Evolutionary conservation across 768 basidiomycete genomes (phyloP), one percentile per base, ranked within the genome.

Genomic region (Panellus pusillus): DNA sequence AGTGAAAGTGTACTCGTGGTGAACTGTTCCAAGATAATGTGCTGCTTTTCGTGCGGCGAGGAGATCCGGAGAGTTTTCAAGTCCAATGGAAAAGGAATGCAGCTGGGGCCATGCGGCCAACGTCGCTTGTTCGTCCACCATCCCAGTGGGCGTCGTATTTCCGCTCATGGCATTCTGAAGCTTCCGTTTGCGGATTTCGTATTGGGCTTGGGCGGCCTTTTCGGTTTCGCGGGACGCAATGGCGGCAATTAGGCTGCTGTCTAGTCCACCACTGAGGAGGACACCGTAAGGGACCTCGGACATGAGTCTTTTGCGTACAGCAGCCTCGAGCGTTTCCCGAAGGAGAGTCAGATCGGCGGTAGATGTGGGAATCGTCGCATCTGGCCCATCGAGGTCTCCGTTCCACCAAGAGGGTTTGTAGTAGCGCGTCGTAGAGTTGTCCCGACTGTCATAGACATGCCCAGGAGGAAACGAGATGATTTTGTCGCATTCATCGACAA

Each of bases 211-310:
- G 1, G 89, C 85, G 27, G 97, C 79, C 69, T 90, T 95, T 70
- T 97, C 93, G 4, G 96, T 98, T 72, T 98, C 96, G 58, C 96
- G 78, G 0, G 92, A 86, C 7, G 97, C 97, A 65, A 99, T 92
- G 17, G 93, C 79, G 12, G 97, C 97, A 61, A 99, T 98, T 71
- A 99, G 74, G 66, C 92, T 95, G 65, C 91, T 94, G 68, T 99
- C 97, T 50, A 99, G 74, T 18, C 97, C 97, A 43, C 97, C 97
- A 57, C 89, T 93, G 52, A 99, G 81, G 38, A 99, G 79, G 14
- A 99, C 97, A 54, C 97, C 97, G 61, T 95, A 99, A 3, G 97
- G 97, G 11, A 98, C 97, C 71, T 99, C 97, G 28, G 89, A 90
- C 97, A 99, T 99, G 17, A 99, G 74, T 44, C 97, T 80, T 70